A percentile compares a stretch with the other conserved stretches of the same genome.
These are phyloP conservation scores for Cicer bijugum DNA, from an alignment of 306 rosid species.

Conservation along the genomic window DNA sequence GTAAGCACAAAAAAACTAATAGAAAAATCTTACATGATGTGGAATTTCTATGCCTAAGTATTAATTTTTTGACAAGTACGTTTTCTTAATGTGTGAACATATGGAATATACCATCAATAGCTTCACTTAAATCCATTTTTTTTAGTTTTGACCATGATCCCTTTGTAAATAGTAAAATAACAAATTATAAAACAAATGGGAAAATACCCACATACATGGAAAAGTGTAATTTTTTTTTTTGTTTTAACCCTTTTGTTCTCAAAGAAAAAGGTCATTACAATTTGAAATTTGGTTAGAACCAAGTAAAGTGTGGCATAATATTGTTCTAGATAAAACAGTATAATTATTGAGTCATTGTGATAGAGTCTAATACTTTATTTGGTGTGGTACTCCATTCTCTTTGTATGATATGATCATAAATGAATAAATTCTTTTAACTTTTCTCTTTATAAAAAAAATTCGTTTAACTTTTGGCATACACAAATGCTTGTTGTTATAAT, in stretches of 20 bases:
- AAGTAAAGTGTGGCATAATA: too few species aligned
- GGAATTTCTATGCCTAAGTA: neutral
- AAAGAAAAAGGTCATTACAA: too few species aligned
- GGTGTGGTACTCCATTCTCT: constrained; percentile 31
- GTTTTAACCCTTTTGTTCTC: too few species aligned
- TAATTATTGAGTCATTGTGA: neutral
- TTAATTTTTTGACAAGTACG: neutral
- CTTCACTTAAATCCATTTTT: neutral
- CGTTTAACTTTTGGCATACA: constrained; percentile 30
- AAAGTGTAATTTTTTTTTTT: neutral
- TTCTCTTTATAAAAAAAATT: too few species aligned
- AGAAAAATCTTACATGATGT: neutral
- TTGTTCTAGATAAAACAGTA: too few species aligned
- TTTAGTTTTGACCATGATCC: constrained; percentile 26
- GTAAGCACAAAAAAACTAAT: neutral
- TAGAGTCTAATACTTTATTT: constrained; percentile 43
- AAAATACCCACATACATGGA: neutral
- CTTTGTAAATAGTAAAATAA: neutral
- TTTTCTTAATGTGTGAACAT: constrained; percentile 4
- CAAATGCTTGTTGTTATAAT: constrained; percentile 8
- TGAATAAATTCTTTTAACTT: constrained; percentile 29
- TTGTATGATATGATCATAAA: constrained; percentile 24
- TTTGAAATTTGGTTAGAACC: too few species aligned
- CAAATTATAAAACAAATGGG: neutral
- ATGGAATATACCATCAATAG: constrained; percentile 23